Base-by-base conservation (phyloP, 2,329 filamentous ascomycete species). In the Trichoderma afroharzianum region DNA sequence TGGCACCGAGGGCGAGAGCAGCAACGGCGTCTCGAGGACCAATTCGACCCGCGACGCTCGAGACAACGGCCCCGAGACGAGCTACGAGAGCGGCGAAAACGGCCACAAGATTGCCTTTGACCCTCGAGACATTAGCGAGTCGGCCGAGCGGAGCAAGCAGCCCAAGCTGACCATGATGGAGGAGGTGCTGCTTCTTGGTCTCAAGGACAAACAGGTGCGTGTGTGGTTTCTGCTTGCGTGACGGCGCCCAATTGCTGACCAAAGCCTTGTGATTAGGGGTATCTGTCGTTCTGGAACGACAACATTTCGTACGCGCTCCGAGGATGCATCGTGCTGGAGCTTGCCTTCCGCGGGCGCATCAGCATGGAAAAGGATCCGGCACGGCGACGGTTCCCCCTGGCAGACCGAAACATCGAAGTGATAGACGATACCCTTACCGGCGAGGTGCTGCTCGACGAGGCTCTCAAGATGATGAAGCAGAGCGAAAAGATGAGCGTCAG, bases 401-500 rank as follows among this genome's bases (percentile, higher is more conserved):
- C 95, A 76, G 96, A 99, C 83, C 90, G 96, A 76, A 87, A 96
- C 77, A 98, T 99, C 82, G 96, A 99, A 84, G 96, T 99, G 75
- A 90, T 98, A 79, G 96, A 99, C 82, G 95, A 98, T 80, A 95
- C 94, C 72, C 87, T 98, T 80, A 99, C 96, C 6, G 96, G 96
- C 77, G 96, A 99, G 85, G 96, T 98, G 75, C 88, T 99, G 78
- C 88, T 99, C 79, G 96, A 99, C 83, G 96, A 99, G 86, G 93
- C 96, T 72, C 86, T 99, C 79, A 99, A 99, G 87, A 97, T 99
- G 95, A 99, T 99, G 95, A 99, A 99, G 88, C 91, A 93, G 77
- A 98, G 94, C 83, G 96, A 99, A 86, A 98, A 97, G 88, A 98
- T 99, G 96, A 98, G 96, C 83, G 96, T 99, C 76, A 96, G 93